Conservation (phyloP, 345 rosid species). For the Camelina neglecta region DNA sequence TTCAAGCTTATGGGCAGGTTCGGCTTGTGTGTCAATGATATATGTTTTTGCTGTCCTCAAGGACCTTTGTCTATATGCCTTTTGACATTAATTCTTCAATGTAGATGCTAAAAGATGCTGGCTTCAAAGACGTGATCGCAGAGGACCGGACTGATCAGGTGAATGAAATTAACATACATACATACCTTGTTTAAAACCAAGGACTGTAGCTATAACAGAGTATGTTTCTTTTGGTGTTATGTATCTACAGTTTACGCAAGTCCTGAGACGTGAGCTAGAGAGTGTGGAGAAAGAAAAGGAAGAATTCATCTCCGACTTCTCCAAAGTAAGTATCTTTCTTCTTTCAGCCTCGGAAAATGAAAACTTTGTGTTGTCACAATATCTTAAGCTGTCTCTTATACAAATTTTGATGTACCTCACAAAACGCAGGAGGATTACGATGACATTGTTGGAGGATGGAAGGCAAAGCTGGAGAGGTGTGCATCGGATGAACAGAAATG, state of each 20-base stretch:
- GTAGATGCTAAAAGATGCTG: constrained; percentile 87
- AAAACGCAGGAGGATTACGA: constrained; percentile 76
- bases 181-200: not conserved
- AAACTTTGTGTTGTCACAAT: not conserved
- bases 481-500: constrained; percentile 77
- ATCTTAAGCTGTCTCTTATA: not conserved
- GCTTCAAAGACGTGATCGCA: constrained; percentile 73
- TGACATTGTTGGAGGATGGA: constrained; percentile 83
- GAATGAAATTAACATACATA: not conserved
- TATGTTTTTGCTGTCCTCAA: not conserved
- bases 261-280: constrained; percentile 70
- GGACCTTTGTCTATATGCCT: not conserved
- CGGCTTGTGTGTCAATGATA: not conserved
- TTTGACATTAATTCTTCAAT: not conserved
- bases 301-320: constrained; percentile 71
- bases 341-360: not conserved
- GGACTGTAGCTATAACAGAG: not conserved
- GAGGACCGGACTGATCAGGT: constrained; percentile 98
- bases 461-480: constrained; percentile 69
- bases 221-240: not conserved
- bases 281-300: constrained; percentile 75
- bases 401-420: not conserved
- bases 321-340: constrained; percentile 57
- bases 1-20: constrained; percentile 86
- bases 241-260: constrained; percentile 63